Evolutionary conservation across 1,139 yeast genomes (phyloP).

Genomic region (Nakaseomyces nivariensis): DNA sequence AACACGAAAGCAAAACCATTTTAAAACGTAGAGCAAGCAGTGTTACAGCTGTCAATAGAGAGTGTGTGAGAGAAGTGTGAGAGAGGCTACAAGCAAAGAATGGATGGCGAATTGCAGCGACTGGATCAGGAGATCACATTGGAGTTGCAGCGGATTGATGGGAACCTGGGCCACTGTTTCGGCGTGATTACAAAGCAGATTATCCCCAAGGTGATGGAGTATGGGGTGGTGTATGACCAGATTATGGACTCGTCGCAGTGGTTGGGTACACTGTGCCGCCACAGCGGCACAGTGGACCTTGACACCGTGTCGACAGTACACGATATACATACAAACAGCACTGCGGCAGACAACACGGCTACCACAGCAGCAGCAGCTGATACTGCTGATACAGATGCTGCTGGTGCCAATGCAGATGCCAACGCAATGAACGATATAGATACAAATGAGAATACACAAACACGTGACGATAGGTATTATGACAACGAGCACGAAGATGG

Average conservation of each 20-base stretch:
- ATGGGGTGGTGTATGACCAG: slow-evolving; percentile 23
- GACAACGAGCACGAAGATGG: slow-evolving; percentile 14
- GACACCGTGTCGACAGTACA: neutral
- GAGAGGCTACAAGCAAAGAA: neutral
- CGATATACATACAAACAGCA: neutral
- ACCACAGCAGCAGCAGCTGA: neutral
- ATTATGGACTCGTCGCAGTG: slow-evolving; percentile 25
- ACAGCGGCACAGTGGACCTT: slow-evolving; percentile 24
- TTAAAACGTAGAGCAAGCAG: too few relatives aligned
- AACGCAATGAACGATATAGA: neutral
- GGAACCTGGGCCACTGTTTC: slow-evolving; percentile 30
- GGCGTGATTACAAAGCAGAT: slow-evolving; percentile 25
- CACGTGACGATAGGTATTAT: slow-evolving; percentile 11
- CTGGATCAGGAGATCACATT: slow-evolving; percentile 76
- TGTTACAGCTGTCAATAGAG: too few relatives aligned
- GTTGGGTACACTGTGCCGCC: slow-evolving; percentile 26
- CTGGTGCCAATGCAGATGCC: neutral
- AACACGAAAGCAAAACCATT: too few relatives aligned
- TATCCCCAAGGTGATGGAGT: slow-evolving; percentile 24
- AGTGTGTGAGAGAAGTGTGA: too few relatives aligned
- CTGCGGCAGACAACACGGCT: neutral
- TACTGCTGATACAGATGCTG: neutral
- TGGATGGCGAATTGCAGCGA: slow-evolving; percentile 38
- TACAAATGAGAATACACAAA: neutral
- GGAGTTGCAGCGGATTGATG: slow-evolving; percentile 70